phyloP scores from a whole-genome alignment of 257 asterid genomes.

The Forsythia viridissima region DNA sequence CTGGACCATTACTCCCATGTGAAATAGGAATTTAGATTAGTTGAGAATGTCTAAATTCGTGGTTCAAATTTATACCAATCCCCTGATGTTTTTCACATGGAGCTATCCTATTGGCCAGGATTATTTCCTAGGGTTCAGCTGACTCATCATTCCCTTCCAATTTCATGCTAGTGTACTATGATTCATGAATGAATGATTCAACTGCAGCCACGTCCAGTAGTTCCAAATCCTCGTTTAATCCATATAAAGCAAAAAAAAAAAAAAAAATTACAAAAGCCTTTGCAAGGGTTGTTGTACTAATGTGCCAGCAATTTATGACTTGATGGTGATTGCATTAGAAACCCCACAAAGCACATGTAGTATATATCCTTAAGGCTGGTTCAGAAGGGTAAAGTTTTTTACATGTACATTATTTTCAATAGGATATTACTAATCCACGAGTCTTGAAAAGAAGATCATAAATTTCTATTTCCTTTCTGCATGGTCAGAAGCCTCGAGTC shows the following conservation, averaged over 20 bases:
- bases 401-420: not conserved
- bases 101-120: not conserved
- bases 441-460: not conserved
- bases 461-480: not conserved
- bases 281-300: not conserved
- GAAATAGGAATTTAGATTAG: not conserved
- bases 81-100: not conserved
- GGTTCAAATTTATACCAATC: conserved; percentile 20
- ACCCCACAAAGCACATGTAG: not conserved
- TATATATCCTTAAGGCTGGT: not conserved
- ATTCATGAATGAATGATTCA: not conserved
- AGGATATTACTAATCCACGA: not conserved
- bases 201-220: conserved; percentile 2
- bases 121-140: not conserved
- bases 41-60: conserved; percentile 17
- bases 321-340: not conserved
- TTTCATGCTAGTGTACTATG: not conserved
- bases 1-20: conserved; percentile 19
- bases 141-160: not conserved
- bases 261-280: not conserved
- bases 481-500: not conserved
- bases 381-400: not conserved
- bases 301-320: not conserved
- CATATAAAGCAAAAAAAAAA: too few species aligned
- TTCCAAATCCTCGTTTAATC: not conserved